Base-by-base conservation (phyloP, 805 yeast species). In the Wickerhamomyces queroliae region DNA sequence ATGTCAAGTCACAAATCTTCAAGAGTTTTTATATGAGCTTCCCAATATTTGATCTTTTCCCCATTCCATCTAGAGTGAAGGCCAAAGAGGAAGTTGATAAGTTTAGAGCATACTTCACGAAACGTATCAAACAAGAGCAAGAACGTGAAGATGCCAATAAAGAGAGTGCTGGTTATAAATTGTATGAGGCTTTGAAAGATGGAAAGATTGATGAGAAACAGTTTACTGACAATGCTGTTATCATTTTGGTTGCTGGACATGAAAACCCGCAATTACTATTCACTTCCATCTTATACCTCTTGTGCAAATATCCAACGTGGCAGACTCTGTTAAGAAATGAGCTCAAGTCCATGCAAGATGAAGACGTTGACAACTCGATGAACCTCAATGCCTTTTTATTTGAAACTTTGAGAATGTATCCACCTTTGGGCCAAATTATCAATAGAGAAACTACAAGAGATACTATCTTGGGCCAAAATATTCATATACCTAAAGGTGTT, bases 191-290 rank as follows among this genome's bases (percentile, higher is more conserved):
- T 2, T 55, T 61, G 31, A 53, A 64, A 6, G 44, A 45, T 7
- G 70, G 66, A 0, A 38, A 44, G 4, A 60, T 78, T 2, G 61
- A 71, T 3, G 57, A 65, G 37, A 63, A 67, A 36, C 81, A 77
- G 46, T 64, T 75, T 38, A 55, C 63, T 2, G 83, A 78, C 49
- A 78, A 78, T 52, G 62, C 74, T 15, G 69, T 75, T 8, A 76
- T 78, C 15, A 60, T 75, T 4, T 54, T 77, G 49, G 72, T 78
- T 33, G 83, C 83, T 0, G 83, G 83, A 0, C 83, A 78, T 53
- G 83, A 78, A 47, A 78, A 78, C 44, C 83, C 83, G 0, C 77
- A 75, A 43, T 50, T 78, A 19, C 54, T 76, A 10, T 47, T 76
- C 43, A 64, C 72, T 1, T 71, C 79, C 0, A 48, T 70, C 6